These are phyloP conservation scores for Phytopythium montanum DNA, from an alignment of 352 stramenopile genomes.

Conservation along the genomic window DNA sequence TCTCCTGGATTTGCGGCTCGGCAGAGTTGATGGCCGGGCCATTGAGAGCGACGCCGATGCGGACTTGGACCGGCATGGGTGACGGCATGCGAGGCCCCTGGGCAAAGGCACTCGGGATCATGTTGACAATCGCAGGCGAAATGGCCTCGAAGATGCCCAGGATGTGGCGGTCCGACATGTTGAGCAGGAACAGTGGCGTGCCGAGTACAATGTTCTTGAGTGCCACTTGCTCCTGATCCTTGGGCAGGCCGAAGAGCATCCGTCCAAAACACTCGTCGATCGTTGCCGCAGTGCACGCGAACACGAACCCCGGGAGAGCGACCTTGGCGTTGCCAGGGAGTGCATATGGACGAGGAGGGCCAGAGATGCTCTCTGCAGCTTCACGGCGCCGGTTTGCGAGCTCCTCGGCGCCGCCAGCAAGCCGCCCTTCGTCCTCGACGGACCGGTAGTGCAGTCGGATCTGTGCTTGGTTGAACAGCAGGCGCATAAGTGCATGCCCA, in stretches of 20 bases:
- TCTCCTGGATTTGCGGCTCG: conserved; percentile 69
- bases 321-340: conserved; percentile 10
- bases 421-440: conserved; percentile 77
- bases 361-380: conserved; percentile 68
- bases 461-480: conserved; percentile 79
- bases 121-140: conserved; percentile 63
- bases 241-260: conserved; percentile 75
- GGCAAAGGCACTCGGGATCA: conserved; percentile 78
- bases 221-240: conserved; percentile 67
- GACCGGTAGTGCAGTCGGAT: conserved; percentile 83
- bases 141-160: conserved; percentile 85
- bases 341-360: conserved; percentile 13
- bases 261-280: conserved; percentile 88
- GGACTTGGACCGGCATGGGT: conserved; percentile 69
- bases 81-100: conserved; percentile 49
- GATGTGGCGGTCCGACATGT: conserved; percentile 81
- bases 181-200: conserved; percentile 82
- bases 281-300: conserved; percentile 72
- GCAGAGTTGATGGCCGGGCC: conserved; percentile 63
- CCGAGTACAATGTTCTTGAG: conserved; percentile 63
- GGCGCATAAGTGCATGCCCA: conserved; percentile 64
- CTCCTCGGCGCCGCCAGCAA: conserved; percentile 67
- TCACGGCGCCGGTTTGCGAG: conserved; percentile 65
- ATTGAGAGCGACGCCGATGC: conserved; percentile 67
- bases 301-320: conserved; percentile 69